Base-by-base conservation (phyloP, 306 rosid species). In the Datisca glomerata region DNA sequence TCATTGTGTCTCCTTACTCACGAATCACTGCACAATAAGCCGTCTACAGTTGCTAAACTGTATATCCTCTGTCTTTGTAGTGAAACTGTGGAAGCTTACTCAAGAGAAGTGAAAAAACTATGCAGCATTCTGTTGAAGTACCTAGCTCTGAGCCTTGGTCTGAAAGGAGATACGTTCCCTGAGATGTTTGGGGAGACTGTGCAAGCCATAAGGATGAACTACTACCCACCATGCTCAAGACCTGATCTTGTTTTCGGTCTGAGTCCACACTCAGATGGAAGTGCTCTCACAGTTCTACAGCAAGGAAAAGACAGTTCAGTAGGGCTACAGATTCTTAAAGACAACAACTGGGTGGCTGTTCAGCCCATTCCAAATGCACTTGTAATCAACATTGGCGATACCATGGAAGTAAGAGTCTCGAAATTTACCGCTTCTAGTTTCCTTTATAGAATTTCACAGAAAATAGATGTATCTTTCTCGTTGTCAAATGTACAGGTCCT, bases 251-350 rank as follows among this genome's bases (percentile, higher is more conserved):
- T 80, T 46, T 61, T 91, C 56, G 98, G 98, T 13, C 74, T 91
- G 31, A 91, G 98, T 47, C 95, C 98, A 18, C 96, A 91, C 69
- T 91, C 98, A 24, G 98, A 91, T 68, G 98, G 96, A 57, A 91
- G 96, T 63, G 98, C 92, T 21, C 76, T 91, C 33, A 84, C 98
- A 68, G 91, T 84, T 36, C 67, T 91, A 51, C 98, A 91, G 50
- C 96, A 91, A 62, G 76, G 87, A 44, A 77, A 74, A 39, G 80
- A 78, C 51, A 74, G 69, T 66, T 60, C 94, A 7, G 72, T 78
- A 42, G 96, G 98, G 19, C 96, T 91, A 45, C 98, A 91, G 38
- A 80, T 91, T 59, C 79, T 78, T 27, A 80, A 73, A 39, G 76
- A 80, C 53, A 41, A 55, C 42, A 47, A 18, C 31, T 91, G 98